Conservation (phyloP, 345 rosid genomes). For the Combretum micranthum region DNA sequence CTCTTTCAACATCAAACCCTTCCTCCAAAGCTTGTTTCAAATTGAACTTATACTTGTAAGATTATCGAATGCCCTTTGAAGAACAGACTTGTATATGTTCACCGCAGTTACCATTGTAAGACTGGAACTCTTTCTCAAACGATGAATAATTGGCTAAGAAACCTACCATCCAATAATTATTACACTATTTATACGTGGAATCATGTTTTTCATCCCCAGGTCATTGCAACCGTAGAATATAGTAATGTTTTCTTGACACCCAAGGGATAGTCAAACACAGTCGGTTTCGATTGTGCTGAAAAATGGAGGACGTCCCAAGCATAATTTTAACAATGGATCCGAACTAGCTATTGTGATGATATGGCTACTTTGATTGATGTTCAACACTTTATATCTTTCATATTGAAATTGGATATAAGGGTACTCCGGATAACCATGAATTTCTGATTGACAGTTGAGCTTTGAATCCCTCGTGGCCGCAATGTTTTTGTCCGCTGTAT, state of each 20-base stretch:
- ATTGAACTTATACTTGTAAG: fast-evolving
- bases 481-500: slow-evolving; percentile 7
- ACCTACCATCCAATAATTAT: fast-evolving
- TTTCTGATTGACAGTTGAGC: slow-evolving; percentile 20
- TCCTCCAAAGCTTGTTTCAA: neutral
- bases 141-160: slow-evolving; percentile 1
- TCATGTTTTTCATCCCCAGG: neutral
- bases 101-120: neutral
- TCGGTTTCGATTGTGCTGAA: neutral
- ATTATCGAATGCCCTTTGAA: neutral
- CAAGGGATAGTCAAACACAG: neutral
- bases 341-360: slow-evolving; percentile 17
- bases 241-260: slow-evolving; percentile 9
- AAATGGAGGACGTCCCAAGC: slow-evolving; percentile 7
- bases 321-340: slow-evolving; percentile 3
- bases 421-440: neutral
- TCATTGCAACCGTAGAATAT: slow-evolving; percentile 20
- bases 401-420: neutral
- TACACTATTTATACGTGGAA: neutral
- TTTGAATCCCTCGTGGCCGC: slow-evolving; percentile 31
- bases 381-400: slow-evolving; percentile 9
- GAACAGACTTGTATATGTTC: slow-evolving; percentile 12
- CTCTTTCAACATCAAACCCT: slow-evolving; percentile 30
- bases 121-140: neutral
- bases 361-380: fast-evolving